Conservation (phyloP, 2,329 filamentous ascomycete genomes). For the Colletotrichum sojae region DNA sequence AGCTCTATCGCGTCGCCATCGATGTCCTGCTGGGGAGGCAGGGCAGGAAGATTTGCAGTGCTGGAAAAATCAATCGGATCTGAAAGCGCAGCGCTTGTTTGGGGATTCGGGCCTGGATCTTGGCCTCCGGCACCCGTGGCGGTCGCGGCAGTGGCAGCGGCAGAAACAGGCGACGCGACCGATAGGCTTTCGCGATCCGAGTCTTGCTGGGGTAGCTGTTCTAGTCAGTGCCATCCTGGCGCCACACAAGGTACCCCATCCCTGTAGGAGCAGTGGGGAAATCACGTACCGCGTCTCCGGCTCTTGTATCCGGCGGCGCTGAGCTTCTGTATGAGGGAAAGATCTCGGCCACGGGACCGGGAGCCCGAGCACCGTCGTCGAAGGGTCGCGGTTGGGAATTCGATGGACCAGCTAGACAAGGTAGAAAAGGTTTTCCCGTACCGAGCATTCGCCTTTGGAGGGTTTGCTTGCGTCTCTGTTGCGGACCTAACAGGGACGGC, state of each 20-base stretch:
- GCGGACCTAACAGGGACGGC: background rate
- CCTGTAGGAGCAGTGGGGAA: conserved; percentile 18
- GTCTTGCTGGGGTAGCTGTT: conserved; percentile 34
- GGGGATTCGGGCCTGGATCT: conserved; percentile 13
- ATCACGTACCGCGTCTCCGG: conserved; percentile 27
- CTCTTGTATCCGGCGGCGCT: conserved; percentile 19
- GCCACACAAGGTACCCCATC: background rate
- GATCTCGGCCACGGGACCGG: too few species aligned
- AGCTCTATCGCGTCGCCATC: conserved; percentile 24
- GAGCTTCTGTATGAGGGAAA: conserved; percentile 8
- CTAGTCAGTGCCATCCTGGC: conserved; percentile 39
- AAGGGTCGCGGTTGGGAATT: too few species aligned
- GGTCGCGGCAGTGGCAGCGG: conserved; percentile 26
- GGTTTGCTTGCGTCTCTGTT: background rate
- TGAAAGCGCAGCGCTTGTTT: background rate
- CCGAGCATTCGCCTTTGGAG: background rate
- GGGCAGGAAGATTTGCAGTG: background rate
- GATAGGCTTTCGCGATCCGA: conserved; percentile 25
- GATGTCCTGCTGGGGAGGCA: background rate
- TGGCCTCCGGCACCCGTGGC: conserved; percentile 12
- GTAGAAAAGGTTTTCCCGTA: too few species aligned
- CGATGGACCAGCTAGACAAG: too few species aligned
- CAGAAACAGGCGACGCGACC: conserved; percentile 18
- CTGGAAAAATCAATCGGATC: background rate
- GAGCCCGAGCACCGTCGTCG: too few species aligned